A percentile compares a stretch with the other conserved stretches of the same genome.
Conservation (phyloP, 2,329 filamentous ascomycete genomes). For the Monosporascus sp. region DNA sequence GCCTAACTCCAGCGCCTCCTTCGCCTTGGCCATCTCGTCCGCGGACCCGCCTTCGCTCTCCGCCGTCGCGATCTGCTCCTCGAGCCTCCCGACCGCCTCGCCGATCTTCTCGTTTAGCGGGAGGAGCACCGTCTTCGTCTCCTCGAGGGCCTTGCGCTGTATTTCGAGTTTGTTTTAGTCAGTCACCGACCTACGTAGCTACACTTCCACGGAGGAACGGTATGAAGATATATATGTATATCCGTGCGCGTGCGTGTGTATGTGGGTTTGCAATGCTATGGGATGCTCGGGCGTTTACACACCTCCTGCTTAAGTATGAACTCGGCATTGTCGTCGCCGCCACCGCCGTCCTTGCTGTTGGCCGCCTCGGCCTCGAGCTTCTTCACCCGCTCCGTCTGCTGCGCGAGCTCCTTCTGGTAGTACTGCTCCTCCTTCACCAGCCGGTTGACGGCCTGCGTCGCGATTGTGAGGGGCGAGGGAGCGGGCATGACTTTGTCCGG, state of each 20-base stretch:
- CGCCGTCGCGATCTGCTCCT: constrained; percentile 67
- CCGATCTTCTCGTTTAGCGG: constrained; percentile 66
- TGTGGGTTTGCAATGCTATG: neutral
- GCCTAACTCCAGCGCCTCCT: constrained; percentile 46
- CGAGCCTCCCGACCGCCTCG: constrained; percentile 66
- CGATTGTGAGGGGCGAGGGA: constrained; percentile 70
- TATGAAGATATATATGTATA: neutral
- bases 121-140: constrained; percentile 80
- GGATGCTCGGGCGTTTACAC: constrained; percentile 18
- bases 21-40: constrained; percentile 51
- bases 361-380: constrained; percentile 60
- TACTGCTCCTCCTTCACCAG: constrained; percentile 87
- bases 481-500: constrained; percentile 58
- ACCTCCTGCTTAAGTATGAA: constrained; percentile 87
- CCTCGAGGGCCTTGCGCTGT: constrained; percentile 74
- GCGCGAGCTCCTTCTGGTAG: constrained; percentile 79
- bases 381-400: constrained; percentile 67
- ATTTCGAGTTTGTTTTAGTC: neutral
- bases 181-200: neutral
- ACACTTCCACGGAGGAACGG: neutral
- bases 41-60: constrained; percentile 41
- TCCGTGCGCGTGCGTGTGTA: neutral
- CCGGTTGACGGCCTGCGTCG: constrained; percentile 72
- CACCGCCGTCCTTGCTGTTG: constrained; percentile 45
- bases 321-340: constrained; percentile 68